phyloP scores from a whole-genome alignment of 2,329 filamentous ascomycete species.

The Apiospora pterosperma region DNA sequence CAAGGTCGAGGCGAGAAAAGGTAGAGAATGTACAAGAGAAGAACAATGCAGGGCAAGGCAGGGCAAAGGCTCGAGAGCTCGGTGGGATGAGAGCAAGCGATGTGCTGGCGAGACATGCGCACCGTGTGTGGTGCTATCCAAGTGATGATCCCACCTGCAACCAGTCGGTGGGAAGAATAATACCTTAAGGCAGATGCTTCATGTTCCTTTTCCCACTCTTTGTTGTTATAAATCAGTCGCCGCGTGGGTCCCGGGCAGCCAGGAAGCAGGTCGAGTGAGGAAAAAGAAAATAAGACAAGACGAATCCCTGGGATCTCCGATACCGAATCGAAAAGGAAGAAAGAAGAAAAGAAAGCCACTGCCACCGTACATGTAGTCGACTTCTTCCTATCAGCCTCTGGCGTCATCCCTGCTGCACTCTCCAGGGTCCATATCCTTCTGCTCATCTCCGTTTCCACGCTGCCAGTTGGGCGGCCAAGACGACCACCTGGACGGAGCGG shows the following conservation, averaged over 20 bases:
- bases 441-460: neutral
- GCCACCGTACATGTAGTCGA: neutral
- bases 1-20: neutral
- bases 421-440: neutral
- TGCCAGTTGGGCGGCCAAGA: neutral
- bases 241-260: neutral
- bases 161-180: neutral
- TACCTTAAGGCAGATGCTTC: neutral
- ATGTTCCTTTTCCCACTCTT: neutral
- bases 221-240: neutral
- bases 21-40: neutral
- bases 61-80: neutral
- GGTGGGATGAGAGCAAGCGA: neutral
- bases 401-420: neutral
- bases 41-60: neutral
- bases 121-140: neutral
- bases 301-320: neutral
- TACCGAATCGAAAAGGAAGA: slow-evolving; percentile 2
- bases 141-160: neutral
- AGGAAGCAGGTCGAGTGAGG: neutral
- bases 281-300: neutral
- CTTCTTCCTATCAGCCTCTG: neutral
- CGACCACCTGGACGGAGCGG: neutral
- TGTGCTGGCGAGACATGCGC: neutral
- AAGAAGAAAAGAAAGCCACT: neutral